Evolutionary conservation across 257 asterid genomes (phyloP), one percentile per base, ranked within the genome.

Genomic region (Anisodus acutangulus): DNA sequence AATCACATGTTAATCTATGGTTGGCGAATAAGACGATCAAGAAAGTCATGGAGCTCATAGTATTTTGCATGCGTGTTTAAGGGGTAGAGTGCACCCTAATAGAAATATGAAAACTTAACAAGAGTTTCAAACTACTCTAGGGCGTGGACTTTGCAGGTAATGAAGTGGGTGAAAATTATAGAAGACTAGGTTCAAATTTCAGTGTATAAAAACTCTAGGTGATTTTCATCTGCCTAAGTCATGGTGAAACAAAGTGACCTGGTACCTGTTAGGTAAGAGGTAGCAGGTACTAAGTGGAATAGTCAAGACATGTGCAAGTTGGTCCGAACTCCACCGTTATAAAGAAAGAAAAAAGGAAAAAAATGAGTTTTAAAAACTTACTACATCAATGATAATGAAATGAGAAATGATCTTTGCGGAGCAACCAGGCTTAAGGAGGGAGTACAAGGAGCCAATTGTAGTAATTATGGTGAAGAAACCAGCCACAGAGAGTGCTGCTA

Each of bases 321-420:
- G 9, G 15, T n/a, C 62, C 8, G 22, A 57, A 15, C 19, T 57
- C 62, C 8, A 58, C 17, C 9, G 1, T 6, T 17, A 17, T 58
- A 6, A 17, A 5, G 6, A 58, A 10, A 1, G 0, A 4, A 54
- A n/a, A n/a, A 60, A 60, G 2, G 2, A 60, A 60, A 60, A 60
- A n/a, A 35, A 41, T 5, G 53, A 49, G 15, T 0, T 8, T n/a
- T 7, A 74, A 78, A 31, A 81, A 59, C 88, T 88, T 88, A 90
- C 93, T 68, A 90, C 93, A 58, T 90, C 93, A 16, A 90, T 69
- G 53, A 90, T 85, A 59, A 90, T 69, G 63, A 90, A 79, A 78
- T 88, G 88, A 16, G 90, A 78, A 70, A 88, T 26, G 13, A 90
- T 57, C 60, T 55, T 86, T 64, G 91, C 79, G 31, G 82, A 83